Evolutionary conservation across 140 eudicot genomes (phyloP).

Genomic region (Ambrosia hybrid): DNA sequence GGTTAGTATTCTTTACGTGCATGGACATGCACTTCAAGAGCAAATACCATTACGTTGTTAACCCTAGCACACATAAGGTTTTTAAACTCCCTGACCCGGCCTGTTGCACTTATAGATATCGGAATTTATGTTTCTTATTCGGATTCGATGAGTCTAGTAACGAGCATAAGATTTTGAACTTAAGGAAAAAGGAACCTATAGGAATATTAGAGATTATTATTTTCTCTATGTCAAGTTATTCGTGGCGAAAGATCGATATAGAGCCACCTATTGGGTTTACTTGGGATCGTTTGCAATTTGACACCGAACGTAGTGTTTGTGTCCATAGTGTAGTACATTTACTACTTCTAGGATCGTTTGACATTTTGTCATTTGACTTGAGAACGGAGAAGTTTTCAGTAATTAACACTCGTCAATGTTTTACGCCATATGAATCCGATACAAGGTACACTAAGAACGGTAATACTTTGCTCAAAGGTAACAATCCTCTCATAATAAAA

Average conservation of each 20-base stretch:
- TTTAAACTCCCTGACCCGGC: not conserved
- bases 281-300: too few species aligned
- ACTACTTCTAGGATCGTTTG: too few species aligned
- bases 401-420: not conserved
- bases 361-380: not conserved
- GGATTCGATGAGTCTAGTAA: not conserved
- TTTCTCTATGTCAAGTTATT: too few species aligned
- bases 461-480: not conserved
- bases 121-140: not conserved
- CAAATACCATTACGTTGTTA: not conserved
- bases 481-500: not conserved
- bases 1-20: not conserved
- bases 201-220: not conserved
- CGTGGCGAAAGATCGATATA: too few species aligned
- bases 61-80: not conserved
- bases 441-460: not conserved
- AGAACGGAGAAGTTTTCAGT: constrained; percentile 1
- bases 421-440: not conserved
- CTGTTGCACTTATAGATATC: too few species aligned
- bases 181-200: not conserved
- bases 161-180: constrained; percentile 13
- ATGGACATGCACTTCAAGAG: not conserved
- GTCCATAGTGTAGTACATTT: too few species aligned
- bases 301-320: too few species aligned
- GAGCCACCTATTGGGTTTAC: too few species aligned